Base-by-base conservation (phyloP, 768 basidiomycete genomes). In the Panaeolus papilionaceus region DNA sequence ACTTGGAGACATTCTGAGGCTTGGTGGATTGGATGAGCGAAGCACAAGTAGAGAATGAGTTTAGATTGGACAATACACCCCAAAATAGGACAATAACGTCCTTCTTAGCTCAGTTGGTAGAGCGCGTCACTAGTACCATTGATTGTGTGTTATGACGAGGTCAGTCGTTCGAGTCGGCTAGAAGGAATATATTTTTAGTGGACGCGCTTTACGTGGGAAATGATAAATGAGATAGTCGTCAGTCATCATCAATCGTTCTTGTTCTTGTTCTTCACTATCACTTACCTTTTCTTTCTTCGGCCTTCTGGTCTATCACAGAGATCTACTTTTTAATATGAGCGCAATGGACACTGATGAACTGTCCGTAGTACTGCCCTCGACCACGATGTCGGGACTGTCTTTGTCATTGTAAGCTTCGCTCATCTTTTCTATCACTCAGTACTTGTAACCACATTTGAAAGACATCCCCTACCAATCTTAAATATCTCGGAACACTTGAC, bases 401-500 rank as follows among this genome's bases (percentile, higher is more conserved):
- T 81, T 94, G 65, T 89, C 91, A 38, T 79, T 94, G 93, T 93
- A 72, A 70, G 91, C 79, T 62, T 37, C 58, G 64, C 63, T 39
- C 16, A 63, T 44, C 12, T 26, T 39, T 11, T 26, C 11, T 26
- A 45, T 42, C 61, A 62, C 39, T 28, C 23, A 47, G 10, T 45
- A 16, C 5, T 0, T 64, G 54, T 63, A 64, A 73, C 71, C 73
- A 72, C 74, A 68, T 65, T 63, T 47, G 67, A 64, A 71, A 99
- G 96, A 65, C 98, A 99, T 78, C 97, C 98, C 42, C 85, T 99
- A 14, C 95, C 98, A 10, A 95, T 99, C 75, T 86, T 99, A 69
- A 98, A 96, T 78, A 92, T 99, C 74, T 98, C 96, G 1, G 98
- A 99, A 74, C 97, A 99, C 80, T 85, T 93, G 73, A 97, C 94